phyloP scores from a whole-genome alignment of 768 basidiomycete genomes.

The Sarcodon aspratus region DNA sequence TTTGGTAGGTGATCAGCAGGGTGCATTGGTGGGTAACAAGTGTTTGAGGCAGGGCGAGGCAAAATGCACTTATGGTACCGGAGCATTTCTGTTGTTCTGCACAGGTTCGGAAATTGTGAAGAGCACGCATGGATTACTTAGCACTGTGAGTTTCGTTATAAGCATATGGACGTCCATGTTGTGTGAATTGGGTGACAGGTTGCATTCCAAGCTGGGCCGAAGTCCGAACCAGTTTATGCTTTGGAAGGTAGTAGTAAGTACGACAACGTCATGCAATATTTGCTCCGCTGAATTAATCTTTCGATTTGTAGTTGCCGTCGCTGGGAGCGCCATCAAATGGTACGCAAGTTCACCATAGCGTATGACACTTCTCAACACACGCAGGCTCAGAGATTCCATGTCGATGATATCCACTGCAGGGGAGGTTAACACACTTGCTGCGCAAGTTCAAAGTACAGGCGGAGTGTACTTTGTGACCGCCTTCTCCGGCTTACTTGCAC shows the following conservation, averaged over 20 bases:
- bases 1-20: constrained; percentile 97
- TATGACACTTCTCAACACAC: neutral
- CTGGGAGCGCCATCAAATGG: constrained; percentile 94
- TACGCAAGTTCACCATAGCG: constrained; percentile 11
- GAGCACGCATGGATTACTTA: constrained; percentile 79
- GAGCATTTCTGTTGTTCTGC: constrained; percentile 92
- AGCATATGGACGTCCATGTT: neutral
- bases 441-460: constrained; percentile 64
- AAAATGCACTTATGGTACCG: constrained; percentile 97
- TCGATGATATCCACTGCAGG: constrained; percentile 64
- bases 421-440: constrained; percentile 82
- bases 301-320: constrained; percentile 62
- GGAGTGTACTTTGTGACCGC: constrained; percentile 97
- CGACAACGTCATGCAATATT: neutral
- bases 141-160: constrained; percentile 46
- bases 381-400: constrained; percentile 84
- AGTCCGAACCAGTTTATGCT: constrained; percentile 77
- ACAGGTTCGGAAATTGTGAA: constrained; percentile 82
- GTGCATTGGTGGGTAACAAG: constrained; percentile 92
- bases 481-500: constrained; percentile 91
- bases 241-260: constrained; percentile 88
- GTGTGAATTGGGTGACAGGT: constrained; percentile 32
- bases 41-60: constrained; percentile 86
- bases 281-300: neutral
- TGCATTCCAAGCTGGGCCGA: constrained; percentile 80